Percentiles rank a stretch among this genome's conserved stretches.
phyloP scores from a whole-genome alignment of 192 early-diverging fungal species.

The Phlyctochytrium bullatum region DNA sequence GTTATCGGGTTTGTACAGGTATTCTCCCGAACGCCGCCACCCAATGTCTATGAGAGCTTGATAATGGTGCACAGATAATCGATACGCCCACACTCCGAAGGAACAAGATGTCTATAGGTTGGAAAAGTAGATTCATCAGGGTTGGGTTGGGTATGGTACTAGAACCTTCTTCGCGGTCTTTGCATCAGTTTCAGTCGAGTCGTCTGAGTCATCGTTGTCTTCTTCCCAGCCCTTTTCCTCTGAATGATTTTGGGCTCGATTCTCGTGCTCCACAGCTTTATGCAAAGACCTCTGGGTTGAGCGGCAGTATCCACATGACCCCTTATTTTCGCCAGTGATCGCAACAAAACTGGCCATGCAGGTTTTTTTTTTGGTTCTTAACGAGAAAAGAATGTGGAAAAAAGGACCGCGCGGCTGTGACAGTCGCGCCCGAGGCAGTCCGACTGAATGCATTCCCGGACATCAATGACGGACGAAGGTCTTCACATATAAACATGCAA shows the following conservation, averaged over 20 bases:
- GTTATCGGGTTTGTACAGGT: slow-evolving; percentile 73
- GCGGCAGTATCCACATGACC: neutral
- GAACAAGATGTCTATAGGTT: slow-evolving; percentile 40
- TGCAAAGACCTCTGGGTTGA: neutral
- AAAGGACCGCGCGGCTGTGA: too few relatives aligned
- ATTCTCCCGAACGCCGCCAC: slow-evolving; percentile 72
- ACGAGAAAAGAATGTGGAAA: too few relatives aligned
- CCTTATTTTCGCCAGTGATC: neutral
- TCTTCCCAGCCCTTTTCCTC: neutral
- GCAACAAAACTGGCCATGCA: neutral
- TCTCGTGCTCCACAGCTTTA: neutral
- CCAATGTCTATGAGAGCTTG: slow-evolving; percentile 69
- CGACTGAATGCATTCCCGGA: too few relatives aligned
- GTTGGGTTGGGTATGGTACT: neutral
- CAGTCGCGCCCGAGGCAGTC: too few relatives aligned
- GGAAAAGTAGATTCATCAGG: neutral
- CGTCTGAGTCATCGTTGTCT: neutral
- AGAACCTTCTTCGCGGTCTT: neutral
- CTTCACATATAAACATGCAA: too few relatives aligned
- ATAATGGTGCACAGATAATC: slow-evolving; percentile 49
- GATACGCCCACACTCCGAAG: slow-evolving; percentile 63
- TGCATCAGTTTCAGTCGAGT: neutral
- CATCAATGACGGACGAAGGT: too few relatives aligned
- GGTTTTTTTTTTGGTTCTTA: too few relatives aligned
- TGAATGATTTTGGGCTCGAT: neutral